Base-by-base conservation (phyloP, 768 basidiomycete species). In the Mycena maculata region DNA sequence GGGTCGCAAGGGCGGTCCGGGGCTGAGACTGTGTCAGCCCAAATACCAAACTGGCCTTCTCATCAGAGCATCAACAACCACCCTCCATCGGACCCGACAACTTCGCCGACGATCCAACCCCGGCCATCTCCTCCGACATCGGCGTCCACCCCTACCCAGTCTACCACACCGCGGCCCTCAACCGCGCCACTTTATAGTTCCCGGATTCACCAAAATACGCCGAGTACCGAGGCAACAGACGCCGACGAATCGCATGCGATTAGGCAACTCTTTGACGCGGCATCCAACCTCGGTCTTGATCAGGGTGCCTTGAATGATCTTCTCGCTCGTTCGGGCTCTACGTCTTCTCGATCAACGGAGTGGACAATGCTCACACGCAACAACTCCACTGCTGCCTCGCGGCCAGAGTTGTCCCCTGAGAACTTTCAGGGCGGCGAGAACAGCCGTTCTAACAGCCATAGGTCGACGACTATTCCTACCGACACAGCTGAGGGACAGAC, bases 261-360 rank as follows among this genome's bases (percentile, higher is more conserved):
- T 60, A 86, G 84, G 75, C 91, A 93, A 74, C 77, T 95, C 27
- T 93, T 92, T 70, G 87, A 89, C 73, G 93, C 92, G 25, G 93
- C 92, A 2, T 84, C 83, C 15, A 88, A 88, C 71, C 86, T 94
- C 39, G 93, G 92, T 31, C 84, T 95, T 38, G 91, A 94, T 78
- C 89, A 89, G 72, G 82, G 78, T 18, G 92, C 87, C 30, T 76
- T 95, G 67, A 91, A 87, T 53, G 92, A 89, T 61, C 78, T 95
- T 33, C 79, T 95, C 45, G 83, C 85, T 61, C 91, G 93, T 38
- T 92, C 93, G 54, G 85, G 86, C 31, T 91, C 93, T 22, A 83
- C 87, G 25, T 85, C 87, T 27, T 88, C 90, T 49, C 83, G 84
- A 39, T 80, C 84, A 13, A 81, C 82, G n/a, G 84, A 84, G 30